Base-by-base conservation (phyloP, 1,284 basidiomycete genomes). In the Ceratobasidium sp. region DNA sequence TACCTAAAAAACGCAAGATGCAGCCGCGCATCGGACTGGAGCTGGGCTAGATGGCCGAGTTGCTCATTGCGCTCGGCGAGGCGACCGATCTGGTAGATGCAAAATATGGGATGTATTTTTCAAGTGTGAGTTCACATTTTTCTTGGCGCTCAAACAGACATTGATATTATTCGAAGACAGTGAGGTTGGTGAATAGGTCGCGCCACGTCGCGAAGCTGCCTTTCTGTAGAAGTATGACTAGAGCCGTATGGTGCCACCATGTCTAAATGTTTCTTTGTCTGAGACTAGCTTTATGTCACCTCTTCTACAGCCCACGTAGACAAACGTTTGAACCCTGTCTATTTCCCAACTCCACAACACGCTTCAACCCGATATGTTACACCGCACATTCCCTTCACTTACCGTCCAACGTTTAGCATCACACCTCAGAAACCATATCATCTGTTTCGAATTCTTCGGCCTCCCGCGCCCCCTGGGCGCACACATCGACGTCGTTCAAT, bases 381-480 rank as follows among this genome's bases (percentile, higher is more conserved):
- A 36, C 45, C 31, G 9, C 48, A 31, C 9, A 45, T 17, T 29
- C 22, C 50, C 31, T 15, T 47, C 50, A 44, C 45, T 14, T 9
- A 47, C 86, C 86, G 60, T 91, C 90, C 80, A 84, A 85, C 74
- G 81, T 90, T 45, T 90, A 87, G 79, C 82, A 84, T 47, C 88
- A 90, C 76, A 78, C 81, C 0, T 80, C 53, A 85, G 85, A 33
- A 81, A 82, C 15, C 84, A 87, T 50, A 84, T 84, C 72, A 82
- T 89, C 66, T 83, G 90, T 69, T 87, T 89, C 76, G 86, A 89
- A 57, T 83, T 84, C 60, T 91, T 90, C 80, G 86, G 86, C 53
- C 84, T 90, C 24, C 89, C 89, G 8, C 79, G 80, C 31, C 82
- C 82, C 5, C 82, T 90, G 50, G 86, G 87, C 76, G 80, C 80